Conservation (phyloP, 805 yeast species). For the Yarrowia osloensis region DNA sequence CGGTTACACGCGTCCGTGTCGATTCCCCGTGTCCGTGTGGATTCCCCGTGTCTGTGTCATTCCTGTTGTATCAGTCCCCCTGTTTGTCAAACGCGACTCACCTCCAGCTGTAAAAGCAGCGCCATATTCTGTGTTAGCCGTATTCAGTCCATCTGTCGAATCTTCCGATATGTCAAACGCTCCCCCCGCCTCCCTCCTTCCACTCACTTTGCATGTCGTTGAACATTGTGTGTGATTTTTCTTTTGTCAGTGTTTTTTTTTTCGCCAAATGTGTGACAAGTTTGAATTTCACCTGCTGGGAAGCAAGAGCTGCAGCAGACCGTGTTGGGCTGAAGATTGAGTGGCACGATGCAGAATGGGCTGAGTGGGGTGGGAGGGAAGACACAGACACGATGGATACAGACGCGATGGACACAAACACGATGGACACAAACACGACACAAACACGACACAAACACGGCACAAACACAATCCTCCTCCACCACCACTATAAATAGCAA, state of each 20-base stretch:
- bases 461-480: background rate
- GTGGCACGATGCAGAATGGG: too few species aligned
- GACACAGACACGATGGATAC: too few species aligned
- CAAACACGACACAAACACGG: too few species aligned
- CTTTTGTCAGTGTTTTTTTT: background rate
- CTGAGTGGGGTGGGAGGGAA: too few species aligned
- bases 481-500: background rate
- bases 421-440: too few species aligned
- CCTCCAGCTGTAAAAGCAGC: slow-evolving; percentile 90
- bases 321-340: too few species aligned
- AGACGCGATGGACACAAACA: too few species aligned
- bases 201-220: slow-evolving; percentile 43
- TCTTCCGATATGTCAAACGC: background rate
- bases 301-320: too few species aligned
- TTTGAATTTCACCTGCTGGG: too few species aligned
- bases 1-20: background rate
- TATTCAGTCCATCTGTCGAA: background rate
- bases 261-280: background rate
- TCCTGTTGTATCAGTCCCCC: background rate
- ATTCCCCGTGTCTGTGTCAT: too few species aligned
- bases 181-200: background rate
- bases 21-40: too few species aligned
- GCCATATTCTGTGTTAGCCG: slow-evolving; percentile 65
- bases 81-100: slow-evolving; percentile 37
- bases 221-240: slow-evolving; percentile 32